These are phyloP conservation scores for Bolboschoenoplectus hybrid DNA, from an alignment of 202 grass and related monocot species.

Conservation along the genomic window DNA sequence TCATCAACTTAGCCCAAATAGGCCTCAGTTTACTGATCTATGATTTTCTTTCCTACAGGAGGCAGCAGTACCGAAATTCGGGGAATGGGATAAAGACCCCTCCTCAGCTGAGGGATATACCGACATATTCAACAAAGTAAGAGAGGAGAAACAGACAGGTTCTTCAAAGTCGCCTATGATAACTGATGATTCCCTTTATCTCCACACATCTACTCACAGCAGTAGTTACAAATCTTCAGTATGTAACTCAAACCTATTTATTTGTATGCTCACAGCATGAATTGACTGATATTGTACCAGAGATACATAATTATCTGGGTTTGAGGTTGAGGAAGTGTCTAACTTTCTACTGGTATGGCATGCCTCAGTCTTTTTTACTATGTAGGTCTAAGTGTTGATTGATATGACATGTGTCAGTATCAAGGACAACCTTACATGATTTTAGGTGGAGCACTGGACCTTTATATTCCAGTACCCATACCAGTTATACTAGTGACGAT, in stretches of 20 bases:
- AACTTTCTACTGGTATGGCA: neutral
- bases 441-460: too few relatives aligned
- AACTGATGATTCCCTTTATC: slow-evolving; percentile 40
- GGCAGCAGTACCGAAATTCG: slow-evolving; percentile 79
- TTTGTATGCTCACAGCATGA: neutral
- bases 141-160: slow-evolving; percentile 75
- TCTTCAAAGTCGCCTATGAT: slow-evolving; percentile 37
- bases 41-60: slow-evolving; percentile 43
- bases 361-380: neutral
- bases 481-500: too few relatives aligned
- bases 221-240: slow-evolving; percentile 58
- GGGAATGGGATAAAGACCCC: slow-evolving; percentile 89
- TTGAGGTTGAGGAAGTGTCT: neutral
- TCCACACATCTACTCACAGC: slow-evolving; percentile 37
- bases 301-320: neutral
- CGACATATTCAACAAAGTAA: slow-evolving; percentile 81
- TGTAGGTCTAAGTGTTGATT: neutral
- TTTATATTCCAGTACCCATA: too few relatives aligned
- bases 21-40: neutral
- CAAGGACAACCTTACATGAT: neutral
- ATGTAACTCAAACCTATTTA: slow-evolving; percentile 38
- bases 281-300: neutral
- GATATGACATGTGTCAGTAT: neutral
- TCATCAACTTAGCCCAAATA: neutral
- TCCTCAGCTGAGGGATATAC: slow-evolving; percentile 86